Evolutionary conservation across 2,329 filamentous ascomycete species (phyloP), one percentile per base, ranked within the genome.

Genomic region (Aspergillus proliferans): DNA sequence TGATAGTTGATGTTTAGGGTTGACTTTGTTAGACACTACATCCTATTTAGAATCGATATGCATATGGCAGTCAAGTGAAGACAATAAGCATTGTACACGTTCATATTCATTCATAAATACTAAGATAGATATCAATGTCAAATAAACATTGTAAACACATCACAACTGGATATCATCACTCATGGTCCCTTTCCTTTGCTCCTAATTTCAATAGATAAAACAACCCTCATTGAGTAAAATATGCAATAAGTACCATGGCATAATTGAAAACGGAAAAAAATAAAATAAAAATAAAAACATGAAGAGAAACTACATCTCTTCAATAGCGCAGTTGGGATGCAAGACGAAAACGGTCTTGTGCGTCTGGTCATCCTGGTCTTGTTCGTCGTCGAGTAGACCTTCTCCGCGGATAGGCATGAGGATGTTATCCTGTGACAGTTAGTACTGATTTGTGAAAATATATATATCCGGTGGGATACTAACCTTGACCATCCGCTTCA

Each of bases 401-500:
- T 95, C 90, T 57, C 94, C 91, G 71, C 91, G 72, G 52, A 82
- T 78, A 44, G 75, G 75, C 70, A 81, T 77, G 44, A 83, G 67
- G 15, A 82, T 78, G 58, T 81, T 79, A 59, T 84, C 82, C 80
- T 79, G 52, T 18, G 26, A 26, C 3, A 48, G 24, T 38, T 43
- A 50, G 34, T 26, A 18, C 1, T 18, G 15, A 9, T 40, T 6
- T 15, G 2, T 50, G 4, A 41, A 28, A 34, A 22, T 28, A 36
- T 41, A 45, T 47, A 50, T 46, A 1, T 26, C 4, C 39, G 12
- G 49, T 26, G 41, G 24, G 40, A 36, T 28, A 39, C 82, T 64
- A 76, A 93, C 90, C 85, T 93, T 96, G 64, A 96, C 87, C 86
- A 97, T 94, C 70, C 88, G 86, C 79, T 88, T 95, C 58, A 98